Evolutionary conservation across 305 asterid species (phyloP).

Genomic region (Coffea humblotiana): DNA sequence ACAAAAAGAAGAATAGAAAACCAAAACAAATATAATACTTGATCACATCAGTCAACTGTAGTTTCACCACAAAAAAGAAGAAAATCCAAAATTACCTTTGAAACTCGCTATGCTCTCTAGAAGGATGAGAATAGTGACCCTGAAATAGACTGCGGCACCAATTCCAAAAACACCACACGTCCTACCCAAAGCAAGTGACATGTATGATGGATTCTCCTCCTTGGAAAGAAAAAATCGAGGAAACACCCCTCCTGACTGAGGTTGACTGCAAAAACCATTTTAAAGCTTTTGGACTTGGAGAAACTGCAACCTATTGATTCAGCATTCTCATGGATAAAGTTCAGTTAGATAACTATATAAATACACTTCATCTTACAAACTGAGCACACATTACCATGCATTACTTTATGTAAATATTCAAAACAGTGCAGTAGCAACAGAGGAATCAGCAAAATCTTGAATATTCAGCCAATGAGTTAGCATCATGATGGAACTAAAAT

Average conservation of each 20-base stretch:
- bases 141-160: constrained; percentile 76
- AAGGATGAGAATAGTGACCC: constrained; percentile 42
- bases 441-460: not conserved
- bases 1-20: not conserved
- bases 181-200: constrained; percentile 66
- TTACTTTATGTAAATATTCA: not conserved
- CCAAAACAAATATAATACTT: not conserved
- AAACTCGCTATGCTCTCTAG: constrained; percentile 30
- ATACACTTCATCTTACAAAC: not conserved
- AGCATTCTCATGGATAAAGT: constrained; percentile 9
- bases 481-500: not conserved
- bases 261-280: constrained; percentile 86
- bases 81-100: constrained; percentile 47
- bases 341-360: not conserved
- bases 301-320: constrained; percentile 75
- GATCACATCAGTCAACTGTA: not conserved
- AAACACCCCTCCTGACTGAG: constrained; percentile 60
- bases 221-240: constrained; percentile 78
- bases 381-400: not conserved
- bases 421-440: not conserved
- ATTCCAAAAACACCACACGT: constrained; percentile 86
- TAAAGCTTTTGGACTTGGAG: constrained; percentile 92
- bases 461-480: not conserved
- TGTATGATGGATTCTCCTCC: constrained; percentile 61
- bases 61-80: not conserved